Conservation (phyloP, 441 rosid species). For the Rhodomyrtus psidioides region DNA sequence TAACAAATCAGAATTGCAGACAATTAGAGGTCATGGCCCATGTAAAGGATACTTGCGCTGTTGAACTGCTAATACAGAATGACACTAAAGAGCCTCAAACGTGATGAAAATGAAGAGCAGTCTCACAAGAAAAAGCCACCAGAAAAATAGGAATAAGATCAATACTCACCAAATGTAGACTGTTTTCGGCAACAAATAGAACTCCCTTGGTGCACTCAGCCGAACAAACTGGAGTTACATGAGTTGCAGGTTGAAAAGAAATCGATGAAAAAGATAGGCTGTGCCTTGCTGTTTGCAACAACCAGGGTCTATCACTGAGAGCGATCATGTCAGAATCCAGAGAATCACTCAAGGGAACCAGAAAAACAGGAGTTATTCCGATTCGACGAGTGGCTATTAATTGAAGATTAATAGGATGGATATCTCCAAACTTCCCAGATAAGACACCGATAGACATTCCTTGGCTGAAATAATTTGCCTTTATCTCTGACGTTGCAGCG, state of each 20-base stretch:
- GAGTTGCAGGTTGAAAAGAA: constrained; percentile 93
- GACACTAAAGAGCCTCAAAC: not conserved
- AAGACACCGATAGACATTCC: constrained; percentile 22
- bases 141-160: not conserved
- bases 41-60: not conserved
- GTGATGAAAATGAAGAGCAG: not conserved
- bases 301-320: constrained; percentile 97
- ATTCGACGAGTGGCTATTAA: constrained; percentile 88
- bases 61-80: not conserved
- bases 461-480: constrained; percentile 20
- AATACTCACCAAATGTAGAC: constrained; percentile 82
- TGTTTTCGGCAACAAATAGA: constrained; percentile 90
- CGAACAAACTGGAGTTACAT: constrained; percentile 91
- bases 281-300: constrained; percentile 89
- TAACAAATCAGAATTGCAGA: not conserved
- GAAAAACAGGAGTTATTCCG: constrained; percentile 95
- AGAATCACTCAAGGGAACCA: constrained; percentile 78
- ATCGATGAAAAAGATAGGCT: constrained; percentile 87
- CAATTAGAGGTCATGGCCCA: not conserved
- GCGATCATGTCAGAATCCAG: constrained; percentile 83
- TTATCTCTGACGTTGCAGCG: constrained; percentile 10
- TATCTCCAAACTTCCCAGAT: constrained; percentile 20
- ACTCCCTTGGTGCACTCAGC: constrained; percentile 91
- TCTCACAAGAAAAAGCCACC: not conserved
- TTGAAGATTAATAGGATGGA: constrained; percentile 51